These are phyloP conservation scores for Mycena sp. DNA, from an alignment of 1,284 basidiomycete species.

Conservation along the genomic window DNA sequence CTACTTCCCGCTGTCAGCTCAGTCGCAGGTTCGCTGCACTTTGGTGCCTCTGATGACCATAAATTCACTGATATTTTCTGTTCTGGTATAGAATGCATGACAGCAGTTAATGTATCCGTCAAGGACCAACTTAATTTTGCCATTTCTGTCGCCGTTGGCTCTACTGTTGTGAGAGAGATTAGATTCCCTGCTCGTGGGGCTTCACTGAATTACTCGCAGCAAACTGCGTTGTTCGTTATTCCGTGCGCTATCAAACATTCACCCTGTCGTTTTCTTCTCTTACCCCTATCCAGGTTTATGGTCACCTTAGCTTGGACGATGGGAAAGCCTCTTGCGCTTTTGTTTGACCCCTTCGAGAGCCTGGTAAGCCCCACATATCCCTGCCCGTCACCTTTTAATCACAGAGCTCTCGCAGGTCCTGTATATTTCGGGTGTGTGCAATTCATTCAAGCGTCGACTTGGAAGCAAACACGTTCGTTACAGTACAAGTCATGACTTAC, in stretches of 20 bases:
- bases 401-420: slow-evolving; percentile 9
- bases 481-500: slow-evolving; percentile 58
- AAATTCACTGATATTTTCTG: background rate
- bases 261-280: background rate
- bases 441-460: background rate
- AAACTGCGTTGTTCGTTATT: slow-evolving; percentile 91
- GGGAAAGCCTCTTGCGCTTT: slow-evolving; percentile 73
- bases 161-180: slow-evolving; percentile 69
- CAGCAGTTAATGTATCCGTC: slow-evolving; percentile 85
- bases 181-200: slow-evolving; percentile 38
- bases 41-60: background rate
- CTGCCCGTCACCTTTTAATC: slow-evolving; percentile 58
- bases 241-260: slow-evolving; percentile 53
- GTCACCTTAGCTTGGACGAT: slow-evolving; percentile 74
- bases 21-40: slow-evolving; percentile 63
- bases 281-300: slow-evolving; percentile 52
- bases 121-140: slow-evolving; percentile 80
- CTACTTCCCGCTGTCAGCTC: slow-evolving; percentile 86
- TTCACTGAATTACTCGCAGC: slow-evolving; percentile 51
- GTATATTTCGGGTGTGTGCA: slow-evolving; percentile 24
- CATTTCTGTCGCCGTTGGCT: slow-evolving; percentile 89
- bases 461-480: slow-evolving; percentile 34
- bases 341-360: slow-evolving; percentile 84
- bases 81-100: slow-evolving; percentile 68
- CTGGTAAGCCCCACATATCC: slow-evolving; percentile 53